Conservation (phyloP, 306 rosid species). For the Styphnolobium japonicum region DNA sequence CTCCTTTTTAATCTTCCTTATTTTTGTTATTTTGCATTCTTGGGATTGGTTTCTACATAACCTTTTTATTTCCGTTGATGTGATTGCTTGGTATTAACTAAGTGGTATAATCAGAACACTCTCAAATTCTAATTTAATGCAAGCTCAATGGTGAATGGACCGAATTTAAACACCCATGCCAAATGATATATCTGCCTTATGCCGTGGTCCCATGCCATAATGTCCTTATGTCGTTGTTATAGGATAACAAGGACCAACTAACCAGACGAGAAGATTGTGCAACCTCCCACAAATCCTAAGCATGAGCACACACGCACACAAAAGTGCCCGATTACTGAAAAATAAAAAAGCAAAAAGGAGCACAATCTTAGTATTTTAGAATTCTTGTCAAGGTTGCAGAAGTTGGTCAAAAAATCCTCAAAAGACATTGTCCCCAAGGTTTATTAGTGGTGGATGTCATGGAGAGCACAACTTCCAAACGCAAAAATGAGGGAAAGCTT, state of each 20-base stretch:
- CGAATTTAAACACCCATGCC: conserved; percentile 27
- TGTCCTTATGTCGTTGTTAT: background rate
- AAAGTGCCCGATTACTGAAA: background rate
- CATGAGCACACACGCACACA: background rate
- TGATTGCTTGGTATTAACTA: too few species aligned
- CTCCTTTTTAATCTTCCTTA: too few species aligned
- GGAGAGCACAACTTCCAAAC: conserved; percentile 15
- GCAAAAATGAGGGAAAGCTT: background rate
- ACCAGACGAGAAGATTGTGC: background rate
- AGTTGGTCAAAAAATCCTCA: background rate
- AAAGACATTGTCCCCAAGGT: background rate
- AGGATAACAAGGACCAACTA: background rate
- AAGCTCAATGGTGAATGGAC: conserved; percentile 29
- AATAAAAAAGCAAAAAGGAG: background rate
- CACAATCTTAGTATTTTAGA: background rate
- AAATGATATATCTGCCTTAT: conserved; percentile 6
- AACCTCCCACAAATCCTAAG: conserved; percentile 3
- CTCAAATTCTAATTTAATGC: conserved; percentile 21
- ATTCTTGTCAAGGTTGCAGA: background rate
- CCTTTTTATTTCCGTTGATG: too few species aligned
- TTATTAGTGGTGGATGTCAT: conserved; percentile 19
- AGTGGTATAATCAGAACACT: too few species aligned
- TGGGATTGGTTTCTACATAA: too few species aligned
- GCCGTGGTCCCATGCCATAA: conserved; percentile 34
- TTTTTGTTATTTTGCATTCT: too few species aligned